Evolutionary conservation across 345 rosid species (phyloP).

Genomic region (Erodium maritimum): DNA sequence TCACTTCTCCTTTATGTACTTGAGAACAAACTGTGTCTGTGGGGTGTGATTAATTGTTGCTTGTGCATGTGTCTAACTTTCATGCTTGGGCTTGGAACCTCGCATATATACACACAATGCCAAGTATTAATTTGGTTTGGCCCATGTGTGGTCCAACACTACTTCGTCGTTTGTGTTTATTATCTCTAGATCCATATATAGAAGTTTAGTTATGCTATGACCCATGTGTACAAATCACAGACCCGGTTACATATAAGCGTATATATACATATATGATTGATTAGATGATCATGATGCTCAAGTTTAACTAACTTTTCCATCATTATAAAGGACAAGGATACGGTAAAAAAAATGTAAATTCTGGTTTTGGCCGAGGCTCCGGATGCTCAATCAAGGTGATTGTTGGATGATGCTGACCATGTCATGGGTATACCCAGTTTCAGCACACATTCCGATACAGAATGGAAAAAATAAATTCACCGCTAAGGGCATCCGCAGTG

Average conservation of each 20-base stretch:
- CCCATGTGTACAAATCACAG: no score
- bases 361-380: background rate
- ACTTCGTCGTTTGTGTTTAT: no score
- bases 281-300: background rate
- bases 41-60: background rate
- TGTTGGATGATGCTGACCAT: background rate
- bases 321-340: background rate
- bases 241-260: no score
- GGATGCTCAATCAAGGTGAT: background rate
- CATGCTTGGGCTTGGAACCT: no score
- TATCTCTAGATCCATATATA: no score
- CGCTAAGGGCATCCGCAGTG: no score
- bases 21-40: slow-evolving; percentile 1
- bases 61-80: background rate
- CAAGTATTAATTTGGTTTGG: no score
- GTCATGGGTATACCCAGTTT: background rate
- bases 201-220: no score
- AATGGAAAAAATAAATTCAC: background rate
- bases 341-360: background rate
- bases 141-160: no score
- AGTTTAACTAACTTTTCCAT: background rate
- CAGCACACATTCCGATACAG: slow-evolving; percentile 7
- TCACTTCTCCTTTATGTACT: background rate
- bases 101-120: no score
- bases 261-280: background rate